phyloP scores from a whole-genome alignment of 192 early-diverging fungal species.

The Spizellomyces punctatus region DNA sequence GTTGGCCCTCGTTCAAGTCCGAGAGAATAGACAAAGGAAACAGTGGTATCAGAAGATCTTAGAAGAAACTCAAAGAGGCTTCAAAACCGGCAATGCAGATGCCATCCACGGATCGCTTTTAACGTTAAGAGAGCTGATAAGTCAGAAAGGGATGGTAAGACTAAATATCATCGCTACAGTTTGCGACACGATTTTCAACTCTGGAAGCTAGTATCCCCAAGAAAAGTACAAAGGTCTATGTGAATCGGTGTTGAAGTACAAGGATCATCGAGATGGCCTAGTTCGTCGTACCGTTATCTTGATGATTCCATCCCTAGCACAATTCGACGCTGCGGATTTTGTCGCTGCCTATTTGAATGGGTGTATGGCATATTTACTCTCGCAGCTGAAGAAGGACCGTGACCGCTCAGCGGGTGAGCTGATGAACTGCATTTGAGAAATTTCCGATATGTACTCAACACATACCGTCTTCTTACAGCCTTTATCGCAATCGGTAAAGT shows the following conservation, averaged over 20 bases:
- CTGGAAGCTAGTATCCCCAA: slow-evolving; percentile 74
- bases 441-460: background rate
- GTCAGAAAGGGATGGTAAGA: slow-evolving; percentile 76
- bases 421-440: background rate
- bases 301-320: slow-evolving; percentile 81
- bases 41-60: slow-evolving; percentile 78
- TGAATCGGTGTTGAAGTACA: slow-evolving; percentile 75
- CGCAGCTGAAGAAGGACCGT: slow-evolving; percentile 69
- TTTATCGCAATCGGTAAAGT: slow-evolving; percentile 87
- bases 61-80: slow-evolving; percentile 78
- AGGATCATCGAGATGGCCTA: slow-evolving; percentile 75
- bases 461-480: slow-evolving; percentile 46
- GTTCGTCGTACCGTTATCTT: slow-evolving; percentile 82
- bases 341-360: slow-evolving; percentile 64
- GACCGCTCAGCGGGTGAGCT: slow-evolving; percentile 59
- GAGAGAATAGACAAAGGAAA: slow-evolving; percentile 65
- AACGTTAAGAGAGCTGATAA: slow-evolving; percentile 76
- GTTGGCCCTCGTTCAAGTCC: slow-evolving; percentile 74
- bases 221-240: slow-evolving; percentile 73
- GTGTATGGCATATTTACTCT: slow-evolving; percentile 75
- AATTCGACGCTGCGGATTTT: slow-evolving; percentile 76
- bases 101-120: slow-evolving; percentile 86
- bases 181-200: slow-evolving; percentile 5
- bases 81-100: slow-evolving; percentile 72
- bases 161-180: background rate